phyloP scores from a whole-genome alignment of 1,284 basidiomycete genomes.

The Phaffia rhodozyma region DNA sequence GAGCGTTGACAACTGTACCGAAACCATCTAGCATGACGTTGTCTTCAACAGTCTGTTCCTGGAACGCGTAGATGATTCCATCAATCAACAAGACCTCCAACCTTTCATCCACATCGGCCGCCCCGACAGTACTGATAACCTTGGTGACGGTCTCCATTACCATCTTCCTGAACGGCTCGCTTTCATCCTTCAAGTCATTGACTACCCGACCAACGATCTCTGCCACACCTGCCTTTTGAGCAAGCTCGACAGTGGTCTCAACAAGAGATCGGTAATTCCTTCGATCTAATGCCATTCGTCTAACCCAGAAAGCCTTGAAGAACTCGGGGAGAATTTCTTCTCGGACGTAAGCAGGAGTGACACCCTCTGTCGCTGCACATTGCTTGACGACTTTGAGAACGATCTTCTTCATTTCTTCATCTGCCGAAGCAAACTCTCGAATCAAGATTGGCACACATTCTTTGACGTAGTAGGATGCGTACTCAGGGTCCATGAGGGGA shows the following conservation, averaged over 20 bases:
- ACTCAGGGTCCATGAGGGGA: conserved; percentile 98
- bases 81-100: conserved; percentile 90
- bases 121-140: conserved; percentile 81
- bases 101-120: conserved; percentile 92
- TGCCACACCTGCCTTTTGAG: conserved; percentile 89
- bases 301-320: conserved; percentile 98
- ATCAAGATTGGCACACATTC: conserved; percentile 96
- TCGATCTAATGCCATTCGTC: conserved; percentile 92
- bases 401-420: conserved; percentile 99
- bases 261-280: conserved; percentile 96
- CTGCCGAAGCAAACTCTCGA: conserved; percentile 97
- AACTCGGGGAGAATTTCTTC: conserved; percentile 98
- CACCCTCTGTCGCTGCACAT: conserved; percentile 94
- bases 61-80: conserved; percentile 98
- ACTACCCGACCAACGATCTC: conserved; percentile 92
- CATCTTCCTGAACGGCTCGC: conserved; percentile 98
- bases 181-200: conserved; percentile 91
- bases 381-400: conserved; percentile 98
- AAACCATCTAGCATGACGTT: conserved; percentile 99
- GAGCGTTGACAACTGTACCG: conserved; percentile 89
- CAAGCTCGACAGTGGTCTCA: conserved; percentile 94
- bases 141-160: conserved; percentile 99
- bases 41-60: conserved; percentile 97
- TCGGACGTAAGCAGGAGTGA: conserved; percentile 83
- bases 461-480: conserved; percentile 93